Conservation (phyloP, 2,329 filamentous ascomycete species). For the Pestalotiopsis sp. region DNA sequence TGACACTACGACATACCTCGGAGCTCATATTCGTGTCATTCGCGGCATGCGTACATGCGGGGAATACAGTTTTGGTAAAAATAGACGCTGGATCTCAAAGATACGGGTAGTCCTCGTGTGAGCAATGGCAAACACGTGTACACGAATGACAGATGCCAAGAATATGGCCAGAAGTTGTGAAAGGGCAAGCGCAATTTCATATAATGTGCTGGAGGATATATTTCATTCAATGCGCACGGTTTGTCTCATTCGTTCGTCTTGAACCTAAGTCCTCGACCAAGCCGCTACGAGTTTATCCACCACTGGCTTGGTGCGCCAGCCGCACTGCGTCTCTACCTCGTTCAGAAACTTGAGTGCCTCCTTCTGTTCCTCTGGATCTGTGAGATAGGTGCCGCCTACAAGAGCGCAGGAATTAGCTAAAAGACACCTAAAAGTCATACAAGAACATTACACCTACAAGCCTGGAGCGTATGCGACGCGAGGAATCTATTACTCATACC, state of each 20-base stretch:
- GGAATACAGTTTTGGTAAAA: too few relatives aligned
- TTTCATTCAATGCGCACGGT: not conserved
- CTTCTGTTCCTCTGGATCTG: constrained; percentile 39
- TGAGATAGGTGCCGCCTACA: constrained; percentile 24
- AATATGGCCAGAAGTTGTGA: not conserved
- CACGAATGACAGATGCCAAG: not conserved
- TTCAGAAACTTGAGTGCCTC: constrained; percentile 31
- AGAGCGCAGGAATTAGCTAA: constrained; percentile 3
- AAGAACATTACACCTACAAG: constrained; percentile 19
- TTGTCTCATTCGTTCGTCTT: not conserved
- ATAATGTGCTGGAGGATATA: too few relatives aligned
- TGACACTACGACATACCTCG: not conserved
- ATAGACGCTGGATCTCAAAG: not conserved
- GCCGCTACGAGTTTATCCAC: constrained; percentile 50
- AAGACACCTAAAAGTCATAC: constrained; percentile 6
- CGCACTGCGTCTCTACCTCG: constrained; percentile 30
- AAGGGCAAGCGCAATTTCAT: too few relatives aligned
- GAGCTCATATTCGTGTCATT: not conserved
- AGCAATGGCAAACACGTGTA: not conserved
- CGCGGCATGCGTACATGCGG: not conserved
- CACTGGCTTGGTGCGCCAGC: constrained; percentile 44
- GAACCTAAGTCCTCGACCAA: constrained; percentile 33
- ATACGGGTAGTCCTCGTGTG: not conserved
- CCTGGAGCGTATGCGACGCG: constrained; percentile 26
- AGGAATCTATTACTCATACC: constrained; percentile 26